These are phyloP conservation scores for Mycosphaerelloides madeirae DNA, from an alignment of 2,329 filamentous ascomycete species.

Conservation along the genomic window DNA sequence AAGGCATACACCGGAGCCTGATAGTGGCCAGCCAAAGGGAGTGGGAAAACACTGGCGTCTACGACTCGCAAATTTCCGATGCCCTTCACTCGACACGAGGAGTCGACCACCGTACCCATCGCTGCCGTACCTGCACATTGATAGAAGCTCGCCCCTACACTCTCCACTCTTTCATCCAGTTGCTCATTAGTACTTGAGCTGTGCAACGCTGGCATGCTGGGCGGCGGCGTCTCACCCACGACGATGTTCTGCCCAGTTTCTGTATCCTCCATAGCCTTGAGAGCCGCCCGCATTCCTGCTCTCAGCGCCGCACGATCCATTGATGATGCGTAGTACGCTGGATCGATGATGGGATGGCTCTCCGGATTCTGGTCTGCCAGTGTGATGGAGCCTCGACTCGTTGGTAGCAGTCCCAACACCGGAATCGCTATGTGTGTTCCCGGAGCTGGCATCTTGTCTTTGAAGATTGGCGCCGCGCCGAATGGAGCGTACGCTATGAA, in stretches of 20 bases:
- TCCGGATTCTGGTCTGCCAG: constrained; percentile 58
- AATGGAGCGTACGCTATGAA: no score
- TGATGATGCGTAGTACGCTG: constrained; percentile 43
- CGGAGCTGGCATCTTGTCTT: no score
- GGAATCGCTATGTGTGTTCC: constrained; percentile 3
- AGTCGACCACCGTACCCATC: constrained; percentile 45
- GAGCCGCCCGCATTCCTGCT: neutral
- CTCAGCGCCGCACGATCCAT: constrained; percentile 5
- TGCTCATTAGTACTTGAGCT: constrained; percentile 1
- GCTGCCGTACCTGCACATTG: constrained; percentile 4
- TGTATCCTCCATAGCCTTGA: neutral
- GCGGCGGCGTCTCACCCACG: neutral
- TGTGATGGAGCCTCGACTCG: constrained; percentile 53
- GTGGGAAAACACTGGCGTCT: constrained; percentile 55
- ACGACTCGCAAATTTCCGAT: constrained; percentile 55
- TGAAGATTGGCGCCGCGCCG: no score
- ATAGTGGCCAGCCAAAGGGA: constrained; percentile 1
- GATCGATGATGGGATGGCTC: constrained; percentile 55
- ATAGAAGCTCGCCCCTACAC: neutral
- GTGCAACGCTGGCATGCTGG: neutral
- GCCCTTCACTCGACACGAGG: constrained; percentile 53
- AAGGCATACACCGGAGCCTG: constrained; percentile 9
- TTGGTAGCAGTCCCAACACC: constrained; percentile 2
- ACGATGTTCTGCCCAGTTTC: neutral
- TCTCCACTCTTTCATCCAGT: neutral